These are phyloP conservation scores for Brachypodium distachyon DNA, from an alignment of 202 grass and related monocot species.

Conservation along the genomic window DNA sequence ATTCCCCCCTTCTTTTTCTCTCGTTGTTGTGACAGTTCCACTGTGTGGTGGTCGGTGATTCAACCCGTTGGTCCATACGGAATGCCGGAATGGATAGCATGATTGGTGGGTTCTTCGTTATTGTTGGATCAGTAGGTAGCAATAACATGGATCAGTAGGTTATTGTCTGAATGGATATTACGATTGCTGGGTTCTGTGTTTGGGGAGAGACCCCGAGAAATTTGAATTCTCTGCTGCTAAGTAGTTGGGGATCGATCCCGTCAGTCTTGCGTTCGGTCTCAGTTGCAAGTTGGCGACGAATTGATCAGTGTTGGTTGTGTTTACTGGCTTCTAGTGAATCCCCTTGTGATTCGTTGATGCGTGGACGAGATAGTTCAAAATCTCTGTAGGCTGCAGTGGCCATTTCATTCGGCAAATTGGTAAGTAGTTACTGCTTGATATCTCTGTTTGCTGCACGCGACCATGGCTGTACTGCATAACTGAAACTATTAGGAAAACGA, in stretches of 20 bases:
- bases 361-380: neutral
- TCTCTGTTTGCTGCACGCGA: neutral
- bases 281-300: neutral
- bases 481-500: neutral
- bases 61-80: neutral
- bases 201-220: neutral
- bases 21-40: too few relatives aligned
- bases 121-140: neutral
- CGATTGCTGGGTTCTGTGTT: too few relatives aligned
- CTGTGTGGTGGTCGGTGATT: neutral
- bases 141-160: too few relatives aligned
- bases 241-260: neutral
- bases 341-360: neutral
- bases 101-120: neutral
- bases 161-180: too few relatives aligned
- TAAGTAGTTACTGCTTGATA: neutral
- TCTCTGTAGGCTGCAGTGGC: neutral
- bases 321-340: neutral
- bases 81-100: neutral
- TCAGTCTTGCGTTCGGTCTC: neutral
- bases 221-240: conserved; percentile 46
- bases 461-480: neutral
- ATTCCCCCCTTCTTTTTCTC: neutral
- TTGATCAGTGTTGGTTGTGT: neutral
- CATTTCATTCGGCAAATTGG: neutral